phyloP scores from a whole-genome alignment of 495 filamentous ascomycete species.

The Xylaria acuta region DNA sequence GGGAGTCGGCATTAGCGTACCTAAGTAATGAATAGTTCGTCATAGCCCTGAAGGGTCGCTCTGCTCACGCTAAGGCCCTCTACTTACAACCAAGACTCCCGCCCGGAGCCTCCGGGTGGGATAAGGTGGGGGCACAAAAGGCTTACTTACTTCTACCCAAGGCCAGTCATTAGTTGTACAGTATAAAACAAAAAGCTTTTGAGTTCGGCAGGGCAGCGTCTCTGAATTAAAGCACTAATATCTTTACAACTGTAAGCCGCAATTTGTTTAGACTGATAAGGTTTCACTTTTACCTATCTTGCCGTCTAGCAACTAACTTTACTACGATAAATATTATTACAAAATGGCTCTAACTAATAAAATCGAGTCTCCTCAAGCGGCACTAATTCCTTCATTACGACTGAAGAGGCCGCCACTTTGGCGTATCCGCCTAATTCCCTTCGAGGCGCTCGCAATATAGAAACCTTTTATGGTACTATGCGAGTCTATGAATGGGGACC shows the following conservation, averaged over 20 bases:
- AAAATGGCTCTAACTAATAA: conserved; percentile 22
- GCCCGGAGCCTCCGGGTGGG: neutral
- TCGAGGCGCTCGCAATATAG: conserved; percentile 76
- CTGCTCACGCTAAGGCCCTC: neutral
- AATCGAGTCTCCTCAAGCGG: conserved; percentile 26
- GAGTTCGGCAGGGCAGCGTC: neutral
- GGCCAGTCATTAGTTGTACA: neutral
- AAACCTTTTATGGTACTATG: conserved; percentile 74
- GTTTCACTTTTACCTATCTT: neutral
- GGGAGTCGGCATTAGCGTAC: conserved; percentile 48
- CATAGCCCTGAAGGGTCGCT: neutral
- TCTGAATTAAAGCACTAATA: neutral
- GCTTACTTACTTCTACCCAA: neutral
- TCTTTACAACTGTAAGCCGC: neutral
- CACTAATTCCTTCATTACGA: conserved; percentile 28
- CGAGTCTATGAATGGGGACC: conserved; percentile 86
- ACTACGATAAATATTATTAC: neutral
- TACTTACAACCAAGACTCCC: neutral
- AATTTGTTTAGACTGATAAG: neutral
- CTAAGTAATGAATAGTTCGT: conserved; percentile 1
- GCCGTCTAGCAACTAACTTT: too few species aligned
- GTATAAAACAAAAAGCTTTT: neutral
- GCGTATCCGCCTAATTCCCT: conserved; percentile 76
- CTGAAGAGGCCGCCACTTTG: conserved; percentile 27
- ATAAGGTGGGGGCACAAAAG: neutral